Evolutionary conservation across 441 rosid genomes (phyloP), one percentile per base, ranked within the genome.

Genomic region (Omphalea diandra): DNA sequence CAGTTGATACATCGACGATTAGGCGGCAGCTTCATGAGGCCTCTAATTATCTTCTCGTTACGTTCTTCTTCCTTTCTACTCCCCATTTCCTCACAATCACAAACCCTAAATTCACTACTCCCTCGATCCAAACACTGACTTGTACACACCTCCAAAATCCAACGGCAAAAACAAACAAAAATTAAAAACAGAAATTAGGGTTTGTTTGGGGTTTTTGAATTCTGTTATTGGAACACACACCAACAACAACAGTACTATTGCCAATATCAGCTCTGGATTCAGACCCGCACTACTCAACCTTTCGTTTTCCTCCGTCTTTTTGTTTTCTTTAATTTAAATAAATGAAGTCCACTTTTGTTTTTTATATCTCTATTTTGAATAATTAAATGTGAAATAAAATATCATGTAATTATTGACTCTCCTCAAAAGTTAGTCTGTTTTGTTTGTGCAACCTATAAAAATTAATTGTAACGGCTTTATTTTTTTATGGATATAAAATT

Each of bases 1-100:
- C 99, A 95, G 83, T 95, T 90, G 81, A 95, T 89, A 76, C 99
- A 94, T 55, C 87, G 90, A 72, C 99, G 99, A 82, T 94, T 94
- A 0, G 99, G 99, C 3, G 99, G 98, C 57, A 92, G 88, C 90
- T 92, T 95, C 99, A 92, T 88, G 80, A 95, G 91, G 31, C 99
- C 99, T 68, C 99, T 82, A 50, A 95, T 95, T 27, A 93, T 89
- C 92, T 88, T 95, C 89, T 95, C 99, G 74, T 90, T 92, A 15
- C 92, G 75, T 83, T 95, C 97, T 76, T 95, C 98, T 75, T 90
- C 98, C 73, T 82, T 89, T 74, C 89, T 90, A 76, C 90, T 92
- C 57, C 85, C 90, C 98, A 90, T 94, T 69, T 83, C 79, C 68
- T 80, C 62, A 47, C 59, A n/a, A n/a, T n/a, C n/a, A n/a, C 61